phyloP scores from a whole-genome alignment of 192 early-diverging fungal genomes.

The Podila verticillata region DNA sequence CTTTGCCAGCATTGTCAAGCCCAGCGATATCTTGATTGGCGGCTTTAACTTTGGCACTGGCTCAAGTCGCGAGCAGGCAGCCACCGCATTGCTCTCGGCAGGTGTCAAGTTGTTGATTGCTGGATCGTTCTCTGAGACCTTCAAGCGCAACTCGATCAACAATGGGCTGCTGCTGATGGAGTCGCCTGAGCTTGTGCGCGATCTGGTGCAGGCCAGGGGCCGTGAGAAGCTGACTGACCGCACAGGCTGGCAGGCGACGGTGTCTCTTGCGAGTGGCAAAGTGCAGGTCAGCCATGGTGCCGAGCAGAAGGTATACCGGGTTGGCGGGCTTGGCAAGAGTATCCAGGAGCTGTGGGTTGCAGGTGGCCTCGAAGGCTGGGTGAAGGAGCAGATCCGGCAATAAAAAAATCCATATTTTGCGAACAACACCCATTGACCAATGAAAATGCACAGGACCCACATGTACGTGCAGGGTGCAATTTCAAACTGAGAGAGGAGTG shows the following conservation, averaged over 20 bases:
- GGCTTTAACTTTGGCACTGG: slow-evolving; percentile 99
- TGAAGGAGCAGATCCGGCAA: slow-evolving; percentile 66
- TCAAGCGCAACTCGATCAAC: slow-evolving; percentile 99
- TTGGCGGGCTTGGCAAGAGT: slow-evolving; percentile 80
- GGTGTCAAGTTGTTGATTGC: slow-evolving; percentile 89
- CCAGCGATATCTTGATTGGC: slow-evolving; percentile 87
- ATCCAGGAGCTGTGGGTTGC: slow-evolving; percentile 98
- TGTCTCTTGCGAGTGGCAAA: slow-evolving; percentile 78
- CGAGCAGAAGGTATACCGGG: slow-evolving; percentile 55
- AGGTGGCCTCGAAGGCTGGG: slow-evolving; percentile 96
- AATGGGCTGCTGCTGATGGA: slow-evolving; percentile 95
- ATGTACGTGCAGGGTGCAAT: not conserved
- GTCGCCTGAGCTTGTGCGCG: slow-evolving; percentile 80
- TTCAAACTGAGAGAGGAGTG: not conserved
- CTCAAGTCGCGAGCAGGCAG: slow-evolving; percentile 97
- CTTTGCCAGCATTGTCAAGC: slow-evolving; percentile 75
- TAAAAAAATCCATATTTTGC: not conserved
- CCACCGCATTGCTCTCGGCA: slow-evolving; percentile 90
- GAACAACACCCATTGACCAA: not conserved
- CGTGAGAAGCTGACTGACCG: slow-evolving; percentile 69
- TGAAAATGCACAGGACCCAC: no score
- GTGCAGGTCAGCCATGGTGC: slow-evolving; percentile 56
- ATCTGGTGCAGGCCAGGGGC: slow-evolving; percentile 67
- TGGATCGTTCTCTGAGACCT: slow-evolving; percentile 96
- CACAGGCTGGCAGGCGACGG: slow-evolving; percentile 77